Evolutionary conservation across 495 filamentous ascomycete genomes (phyloP).

Genomic region (Talaromyces ruber): DNA sequence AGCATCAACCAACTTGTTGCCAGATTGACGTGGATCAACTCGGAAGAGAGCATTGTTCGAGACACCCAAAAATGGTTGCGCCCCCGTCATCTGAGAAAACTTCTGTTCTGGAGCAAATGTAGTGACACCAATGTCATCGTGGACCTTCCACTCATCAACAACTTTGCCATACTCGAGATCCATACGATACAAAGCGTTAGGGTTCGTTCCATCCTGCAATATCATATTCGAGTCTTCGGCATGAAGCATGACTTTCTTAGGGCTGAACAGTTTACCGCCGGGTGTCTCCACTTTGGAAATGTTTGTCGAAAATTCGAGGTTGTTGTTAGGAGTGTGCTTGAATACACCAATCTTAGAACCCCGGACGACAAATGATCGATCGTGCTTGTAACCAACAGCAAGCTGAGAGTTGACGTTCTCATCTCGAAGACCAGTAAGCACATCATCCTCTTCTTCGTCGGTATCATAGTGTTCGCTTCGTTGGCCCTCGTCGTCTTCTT

Average conservation of each 20-base stretch:
- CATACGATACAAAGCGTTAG: conserved; percentile 94
- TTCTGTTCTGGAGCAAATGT: conserved; percentile 90
- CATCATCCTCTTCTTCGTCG: conserved; percentile 87
- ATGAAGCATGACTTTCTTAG: conserved; percentile 97
- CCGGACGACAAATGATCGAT: conserved; percentile 92
- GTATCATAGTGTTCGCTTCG: conserved; percentile 77
- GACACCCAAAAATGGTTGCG: conserved; percentile 89
- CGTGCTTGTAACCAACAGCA: conserved; percentile 97
- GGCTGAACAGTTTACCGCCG: conserved; percentile 78
- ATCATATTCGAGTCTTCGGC: conserved; percentile 90
- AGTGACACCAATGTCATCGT: conserved; percentile 88
- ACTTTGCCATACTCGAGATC: conserved; percentile 97
- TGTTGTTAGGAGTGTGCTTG: conserved; percentile 89
- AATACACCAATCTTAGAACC: conserved; percentile 98
- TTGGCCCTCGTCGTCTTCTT: conserved; percentile 56
- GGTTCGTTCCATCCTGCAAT: conserved; percentile 73
- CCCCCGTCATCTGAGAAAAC: conserved; percentile 94
- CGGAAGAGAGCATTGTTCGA: conserved; percentile 89
- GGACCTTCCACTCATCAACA: conserved; percentile 99
- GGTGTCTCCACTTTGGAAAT: conserved; percentile 94
- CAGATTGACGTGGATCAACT: conserved; percentile 82
- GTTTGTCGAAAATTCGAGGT: conserved; percentile 92
- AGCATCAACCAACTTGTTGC: conserved; percentile 86
- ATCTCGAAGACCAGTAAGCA: conserved; percentile 61
- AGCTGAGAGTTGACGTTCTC: conserved; percentile 88